Evolutionary conservation across 2,329 filamentous ascomycete species (phyloP).

Genomic region (Cordyceps tenuipes): DNA sequence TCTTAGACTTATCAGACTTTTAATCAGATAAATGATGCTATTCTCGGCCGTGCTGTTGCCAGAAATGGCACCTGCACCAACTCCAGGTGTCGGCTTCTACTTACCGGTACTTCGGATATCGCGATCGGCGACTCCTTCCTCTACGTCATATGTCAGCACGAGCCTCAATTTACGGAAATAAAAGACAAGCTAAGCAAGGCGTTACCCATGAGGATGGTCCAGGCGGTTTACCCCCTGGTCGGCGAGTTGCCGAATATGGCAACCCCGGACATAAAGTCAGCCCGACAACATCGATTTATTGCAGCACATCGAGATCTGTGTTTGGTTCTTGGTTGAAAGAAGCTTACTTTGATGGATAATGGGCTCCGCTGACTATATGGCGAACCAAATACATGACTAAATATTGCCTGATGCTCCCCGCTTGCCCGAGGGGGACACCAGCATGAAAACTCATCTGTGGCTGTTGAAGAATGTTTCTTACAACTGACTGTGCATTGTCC

Average conservation of each 20-base stretch:
- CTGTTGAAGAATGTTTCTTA: no score
- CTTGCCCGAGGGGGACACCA: no score
- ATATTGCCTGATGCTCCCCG: no score
- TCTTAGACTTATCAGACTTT: background rate
- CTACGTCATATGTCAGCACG: background rate
- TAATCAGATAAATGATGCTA: background rate
- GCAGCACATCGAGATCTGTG: conserved; percentile 2
- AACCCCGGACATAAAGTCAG: background rate
- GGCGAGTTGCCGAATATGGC: background rate
- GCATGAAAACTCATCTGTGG: no score
- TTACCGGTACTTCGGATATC: background rate
- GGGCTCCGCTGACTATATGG: background rate
- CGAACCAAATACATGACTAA: background rate
- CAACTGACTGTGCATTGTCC: no score
- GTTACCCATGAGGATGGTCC: background rate
- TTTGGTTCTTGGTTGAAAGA: background rate
- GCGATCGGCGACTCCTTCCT: no score
- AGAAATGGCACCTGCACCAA: background rate
- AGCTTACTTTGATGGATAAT: background rate
- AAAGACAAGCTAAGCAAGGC: background rate
- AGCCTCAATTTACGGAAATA: conserved; percentile 1
- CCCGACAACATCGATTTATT: background rate
- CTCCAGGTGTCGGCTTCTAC: background rate
- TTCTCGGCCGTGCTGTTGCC: background rate
- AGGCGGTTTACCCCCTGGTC: background rate